A percentile compares a stretch with the other conserved stretches of the same genome.
These are phyloP conservation scores for Hypoxylon lenormandii DNA, from an alignment of 495 filamentous ascomycete genomes.

Conservation along the genomic window DNA sequence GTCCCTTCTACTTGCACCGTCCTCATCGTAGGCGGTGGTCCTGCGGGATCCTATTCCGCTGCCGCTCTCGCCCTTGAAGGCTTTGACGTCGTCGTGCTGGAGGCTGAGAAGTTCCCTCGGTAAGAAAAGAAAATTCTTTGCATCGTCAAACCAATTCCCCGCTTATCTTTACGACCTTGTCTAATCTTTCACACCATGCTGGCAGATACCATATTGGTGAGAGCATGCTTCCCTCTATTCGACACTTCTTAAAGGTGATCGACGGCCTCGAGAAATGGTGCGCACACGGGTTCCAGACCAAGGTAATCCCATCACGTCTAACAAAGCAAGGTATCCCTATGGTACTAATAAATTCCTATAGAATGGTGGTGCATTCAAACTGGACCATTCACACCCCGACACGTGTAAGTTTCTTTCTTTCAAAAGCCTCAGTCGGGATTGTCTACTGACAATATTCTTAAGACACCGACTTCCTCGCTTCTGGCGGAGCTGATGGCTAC, in stretches of 20 bases:
- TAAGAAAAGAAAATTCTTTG: conserved; percentile 18
- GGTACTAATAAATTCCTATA: conserved; percentile 20
- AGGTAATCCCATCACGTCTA: conserved; percentile 49
- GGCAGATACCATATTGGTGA: conserved; percentile 64
- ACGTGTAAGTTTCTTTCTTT: conserved; percentile 42
- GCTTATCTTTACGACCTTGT: neutral
- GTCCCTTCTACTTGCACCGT: conserved; percentile 57
- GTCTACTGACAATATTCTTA: neutral
- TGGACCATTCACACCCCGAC: conserved; percentile 54
- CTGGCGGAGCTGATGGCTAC: conserved; percentile 57
- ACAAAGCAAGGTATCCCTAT: neutral
- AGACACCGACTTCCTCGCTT: conserved; percentile 65
- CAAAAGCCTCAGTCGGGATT: neutral
- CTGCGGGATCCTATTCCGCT: conserved; percentile 62
- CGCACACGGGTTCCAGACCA: conserved; percentile 59
- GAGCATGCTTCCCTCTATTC: conserved; percentile 63
- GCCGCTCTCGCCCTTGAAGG: conserved; percentile 60
- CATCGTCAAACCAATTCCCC: neutral
- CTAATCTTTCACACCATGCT: neutral
- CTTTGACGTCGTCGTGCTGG: conserved; percentile 57
- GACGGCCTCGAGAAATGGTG: conserved; percentile 60
- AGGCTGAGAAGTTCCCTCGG: conserved; percentile 63
- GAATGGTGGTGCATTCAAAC: conserved; percentile 61
- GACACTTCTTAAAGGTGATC: conserved; percentile 63
- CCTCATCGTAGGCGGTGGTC: conserved; percentile 62